Percentiles rank a stretch among this genome's conserved stretches.
Evolutionary conservation across 2,329 filamentous ascomycete genomes (phyloP).

Genomic region (Aspergillus caelatus): DNA sequence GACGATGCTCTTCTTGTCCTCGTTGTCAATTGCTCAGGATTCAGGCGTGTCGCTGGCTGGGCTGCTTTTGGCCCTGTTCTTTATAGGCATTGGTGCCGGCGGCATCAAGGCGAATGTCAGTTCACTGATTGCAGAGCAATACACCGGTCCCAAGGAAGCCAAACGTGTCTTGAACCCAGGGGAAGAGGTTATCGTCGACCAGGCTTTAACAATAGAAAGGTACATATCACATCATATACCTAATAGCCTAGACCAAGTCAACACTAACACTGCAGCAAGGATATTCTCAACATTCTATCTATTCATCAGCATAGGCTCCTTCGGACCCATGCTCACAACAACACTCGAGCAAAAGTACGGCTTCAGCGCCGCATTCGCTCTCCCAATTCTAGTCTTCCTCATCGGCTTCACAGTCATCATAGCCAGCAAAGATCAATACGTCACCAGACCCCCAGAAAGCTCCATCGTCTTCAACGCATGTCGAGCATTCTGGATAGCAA

Average conservation of each 20-base stretch:
- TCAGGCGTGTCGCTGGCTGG: background rate
- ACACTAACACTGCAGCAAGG: background rate
- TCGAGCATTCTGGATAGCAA: background rate
- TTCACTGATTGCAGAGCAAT: slow-evolving; percentile 60
- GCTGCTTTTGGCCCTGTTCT: slow-evolving; percentile 54
- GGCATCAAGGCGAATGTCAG: slow-evolving; percentile 64
- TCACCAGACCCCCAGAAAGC: slow-evolving; percentile 38
- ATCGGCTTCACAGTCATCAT: background rate
- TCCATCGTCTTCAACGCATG: slow-evolving; percentile 3
- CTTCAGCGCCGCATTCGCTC: background rate
- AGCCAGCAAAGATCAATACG: background rate
- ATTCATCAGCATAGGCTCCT: background rate
- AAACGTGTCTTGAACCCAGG: slow-evolving; percentile 32
- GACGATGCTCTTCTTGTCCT: background rate
- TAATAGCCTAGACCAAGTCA: background rate
- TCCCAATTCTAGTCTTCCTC: background rate
- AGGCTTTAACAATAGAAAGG: background rate
- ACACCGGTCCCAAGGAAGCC: slow-evolving; percentile 47
- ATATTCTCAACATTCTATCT: background rate
- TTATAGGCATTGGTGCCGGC: slow-evolving; percentile 63
- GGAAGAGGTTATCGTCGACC: slow-evolving; percentile 26
- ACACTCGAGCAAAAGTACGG: background rate
- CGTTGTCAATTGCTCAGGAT: background rate
- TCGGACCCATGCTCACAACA: background rate
- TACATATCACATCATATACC: background rate